phyloP scores from a whole-genome alignment of 2,329 filamentous ascomycete species.

The Diaporthe destruens region DNA sequence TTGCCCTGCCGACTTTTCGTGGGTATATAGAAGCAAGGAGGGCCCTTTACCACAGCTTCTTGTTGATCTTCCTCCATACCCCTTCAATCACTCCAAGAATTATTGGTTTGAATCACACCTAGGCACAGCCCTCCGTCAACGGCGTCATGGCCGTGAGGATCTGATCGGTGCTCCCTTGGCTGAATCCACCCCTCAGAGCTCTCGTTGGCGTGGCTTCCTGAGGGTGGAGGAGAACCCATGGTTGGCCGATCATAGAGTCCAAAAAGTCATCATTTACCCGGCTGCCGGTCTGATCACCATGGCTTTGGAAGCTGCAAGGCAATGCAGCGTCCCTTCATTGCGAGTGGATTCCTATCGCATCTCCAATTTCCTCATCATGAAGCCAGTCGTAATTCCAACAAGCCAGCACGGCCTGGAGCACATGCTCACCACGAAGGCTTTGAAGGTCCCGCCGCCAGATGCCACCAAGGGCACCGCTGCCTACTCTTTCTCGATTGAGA shows the following conservation, averaged over 20 bases:
- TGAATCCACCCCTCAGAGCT: constrained; percentile 60
- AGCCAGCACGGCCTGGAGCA: constrained; percentile 63
- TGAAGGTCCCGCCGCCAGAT: constrained; percentile 36
- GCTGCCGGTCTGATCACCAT: constrained; percentile 64
- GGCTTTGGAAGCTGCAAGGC: constrained; percentile 61
- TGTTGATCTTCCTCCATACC: constrained; percentile 62
- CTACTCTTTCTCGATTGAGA: constrained; percentile 61
- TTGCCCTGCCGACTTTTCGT: constrained; percentile 49
- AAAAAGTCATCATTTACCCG: constrained; percentile 64
- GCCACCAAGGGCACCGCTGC: constrained; percentile 36
- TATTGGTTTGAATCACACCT: constrained; percentile 68
- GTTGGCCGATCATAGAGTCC: constrained; percentile 65
- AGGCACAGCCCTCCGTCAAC: constrained; percentile 57
- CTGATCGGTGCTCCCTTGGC: constrained; percentile 62
- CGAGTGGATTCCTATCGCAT: constrained; percentile 54
- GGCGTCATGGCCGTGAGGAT: constrained; percentile 61
- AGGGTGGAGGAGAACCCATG: constrained; percentile 64
- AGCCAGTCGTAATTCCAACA: constrained; percentile 64
- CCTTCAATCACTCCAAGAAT: constrained; percentile 65
- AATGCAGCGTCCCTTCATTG: constrained; percentile 44
- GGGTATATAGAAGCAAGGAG: constrained; percentile 44
- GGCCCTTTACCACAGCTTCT: constrained; percentile 48
- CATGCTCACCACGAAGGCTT: constrained; percentile 58
- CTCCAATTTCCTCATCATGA: constrained; percentile 59
- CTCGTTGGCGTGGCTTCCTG: constrained; percentile 63